A percentile compares a stretch with the other conserved stretches of the same genome.
phyloP scores from a whole-genome alignment of 148 eudicot genomes.

The Vaccinium myrtillus region DNA sequence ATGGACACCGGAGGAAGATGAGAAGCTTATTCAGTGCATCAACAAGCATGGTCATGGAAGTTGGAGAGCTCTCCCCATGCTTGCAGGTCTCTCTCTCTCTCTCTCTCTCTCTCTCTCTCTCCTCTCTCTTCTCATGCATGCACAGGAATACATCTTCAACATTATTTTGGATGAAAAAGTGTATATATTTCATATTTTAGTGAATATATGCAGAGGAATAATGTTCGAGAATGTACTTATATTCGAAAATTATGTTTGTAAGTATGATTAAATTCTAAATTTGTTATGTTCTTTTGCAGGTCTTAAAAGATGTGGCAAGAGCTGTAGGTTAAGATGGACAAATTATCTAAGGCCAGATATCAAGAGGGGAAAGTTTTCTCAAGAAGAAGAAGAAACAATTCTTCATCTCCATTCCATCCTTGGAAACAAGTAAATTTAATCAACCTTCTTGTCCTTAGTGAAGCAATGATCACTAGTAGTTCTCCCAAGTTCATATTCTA shows the following conservation, averaged over 20 bases:
- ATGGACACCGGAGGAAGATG: constrained; percentile 90
- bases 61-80: constrained; percentile 92
- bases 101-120: constrained; percentile 11
- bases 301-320: constrained; percentile 80
- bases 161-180: neutral
- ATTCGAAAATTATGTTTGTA: too few species aligned
- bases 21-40: constrained; percentile 53
- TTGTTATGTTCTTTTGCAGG: constrained; percentile 33
- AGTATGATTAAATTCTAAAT: neutral
- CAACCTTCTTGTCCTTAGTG: neutral
- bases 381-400: constrained; percentile 79
- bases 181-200: too few species aligned
- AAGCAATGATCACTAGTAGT: neutral
- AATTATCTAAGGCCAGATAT: constrained; percentile 81
- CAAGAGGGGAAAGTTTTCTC: constrained; percentile 77
- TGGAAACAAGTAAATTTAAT: constrained; percentile 65
- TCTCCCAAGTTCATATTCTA: neutral
- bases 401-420: constrained; percentile 73
- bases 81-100: constrained; percentile 44
- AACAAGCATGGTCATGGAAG: constrained; percentile 85
- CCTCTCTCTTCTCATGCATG: neutral
- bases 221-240: too few species aligned
- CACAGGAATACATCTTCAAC: neutral
- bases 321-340: constrained; percentile 83
- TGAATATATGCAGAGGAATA: too few species aligned